Conservation (phyloP, 331 rosid genomes). For the Spiraea crenata region DNA sequence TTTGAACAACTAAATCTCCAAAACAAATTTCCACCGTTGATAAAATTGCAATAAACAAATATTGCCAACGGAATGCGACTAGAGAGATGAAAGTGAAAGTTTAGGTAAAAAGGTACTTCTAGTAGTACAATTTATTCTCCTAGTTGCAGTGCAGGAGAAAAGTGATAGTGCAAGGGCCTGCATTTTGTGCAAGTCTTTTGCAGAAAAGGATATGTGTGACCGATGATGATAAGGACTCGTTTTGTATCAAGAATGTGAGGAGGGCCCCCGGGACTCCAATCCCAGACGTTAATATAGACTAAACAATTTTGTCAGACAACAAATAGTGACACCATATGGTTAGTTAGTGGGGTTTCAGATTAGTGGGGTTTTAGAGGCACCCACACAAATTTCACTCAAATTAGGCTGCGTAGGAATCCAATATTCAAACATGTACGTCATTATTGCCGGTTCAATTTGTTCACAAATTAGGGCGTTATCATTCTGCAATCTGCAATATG, state of each 20-base stretch:
- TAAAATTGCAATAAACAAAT: no score
- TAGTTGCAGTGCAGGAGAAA: no score
- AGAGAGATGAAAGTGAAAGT: no score
- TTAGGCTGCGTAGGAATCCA: not conserved
- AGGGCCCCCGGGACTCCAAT: not conserved
- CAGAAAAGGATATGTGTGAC: not conserved
- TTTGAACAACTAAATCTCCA: no score
- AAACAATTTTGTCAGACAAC: not conserved
- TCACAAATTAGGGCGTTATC: no score
- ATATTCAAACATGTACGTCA: not conserved
- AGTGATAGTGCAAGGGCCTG: not conserved
- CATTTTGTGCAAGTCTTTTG: constrained; percentile 19
- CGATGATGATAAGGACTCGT: not conserved
- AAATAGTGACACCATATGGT: not conserved
- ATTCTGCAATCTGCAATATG: no score
- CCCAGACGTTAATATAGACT: constrained; percentile 5
- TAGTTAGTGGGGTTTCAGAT: constrained; percentile 7
- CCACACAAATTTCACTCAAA: not conserved
- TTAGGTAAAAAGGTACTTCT: no score
- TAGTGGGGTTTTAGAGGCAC: no score
- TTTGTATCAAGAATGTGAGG: constrained; percentile 3
- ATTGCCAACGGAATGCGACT: no score
- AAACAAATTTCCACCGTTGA: no score
- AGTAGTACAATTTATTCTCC: no score
- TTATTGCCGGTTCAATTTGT: no score